These are phyloP conservation scores for Venustampulla echinocandica DNA, from an alignment of 495 filamentous ascomycete species.

Conservation along the genomic window DNA sequence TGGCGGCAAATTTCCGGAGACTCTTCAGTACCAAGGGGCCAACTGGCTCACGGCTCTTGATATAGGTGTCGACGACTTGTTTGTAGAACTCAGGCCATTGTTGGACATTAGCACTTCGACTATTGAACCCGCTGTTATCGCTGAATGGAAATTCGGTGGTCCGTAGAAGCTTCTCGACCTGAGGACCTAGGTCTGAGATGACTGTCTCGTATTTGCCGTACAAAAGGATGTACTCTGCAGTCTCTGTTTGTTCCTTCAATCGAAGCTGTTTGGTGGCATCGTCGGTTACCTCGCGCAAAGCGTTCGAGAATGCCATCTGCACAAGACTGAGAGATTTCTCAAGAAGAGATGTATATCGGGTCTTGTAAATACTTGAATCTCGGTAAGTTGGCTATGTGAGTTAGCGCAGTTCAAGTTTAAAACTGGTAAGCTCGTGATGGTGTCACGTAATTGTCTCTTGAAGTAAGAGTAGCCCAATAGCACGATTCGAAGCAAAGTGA, in stretches of 20 bases:
- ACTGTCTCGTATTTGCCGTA: slow-evolving; percentile 71
- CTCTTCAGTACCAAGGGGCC: slow-evolving; percentile 28
- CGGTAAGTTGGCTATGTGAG: slow-evolving; percentile 61
- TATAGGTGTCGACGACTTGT: slow-evolving; percentile 51
- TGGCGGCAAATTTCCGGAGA: slow-evolving; percentile 36
- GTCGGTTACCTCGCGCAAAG: slow-evolving; percentile 52
- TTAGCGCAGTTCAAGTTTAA: slow-evolving; percentile 17
- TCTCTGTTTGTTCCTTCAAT: slow-evolving; percentile 64
- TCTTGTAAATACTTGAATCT: slow-evolving; percentile 80
- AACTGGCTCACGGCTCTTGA: slow-evolving; percentile 47
- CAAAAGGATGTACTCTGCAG: slow-evolving; percentile 63
- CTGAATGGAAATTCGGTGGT: slow-evolving; percentile 52
- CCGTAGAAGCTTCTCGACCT: slow-evolving; percentile 57
- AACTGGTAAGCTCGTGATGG: too few relatives aligned
- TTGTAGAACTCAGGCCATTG: slow-evolving; percentile 51
- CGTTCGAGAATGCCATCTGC: slow-evolving; percentile 36
- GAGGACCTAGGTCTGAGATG: slow-evolving; percentile 54
- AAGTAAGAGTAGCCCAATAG: too few relatives aligned
- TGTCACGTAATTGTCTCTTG: too few relatives aligned
- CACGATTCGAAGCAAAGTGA: too few relatives aligned
- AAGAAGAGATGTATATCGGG: slow-evolving; percentile 78
- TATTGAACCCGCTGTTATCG: slow-evolving; percentile 58
- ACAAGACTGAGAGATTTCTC: slow-evolving; percentile 46
- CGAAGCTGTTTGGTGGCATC: slow-evolving; percentile 63
- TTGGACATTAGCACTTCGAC: slow-evolving; percentile 56